Conservation (phyloP, 2,329 filamentous ascomycete genomes). For the Calonectria pseudoturangicola region DNA sequence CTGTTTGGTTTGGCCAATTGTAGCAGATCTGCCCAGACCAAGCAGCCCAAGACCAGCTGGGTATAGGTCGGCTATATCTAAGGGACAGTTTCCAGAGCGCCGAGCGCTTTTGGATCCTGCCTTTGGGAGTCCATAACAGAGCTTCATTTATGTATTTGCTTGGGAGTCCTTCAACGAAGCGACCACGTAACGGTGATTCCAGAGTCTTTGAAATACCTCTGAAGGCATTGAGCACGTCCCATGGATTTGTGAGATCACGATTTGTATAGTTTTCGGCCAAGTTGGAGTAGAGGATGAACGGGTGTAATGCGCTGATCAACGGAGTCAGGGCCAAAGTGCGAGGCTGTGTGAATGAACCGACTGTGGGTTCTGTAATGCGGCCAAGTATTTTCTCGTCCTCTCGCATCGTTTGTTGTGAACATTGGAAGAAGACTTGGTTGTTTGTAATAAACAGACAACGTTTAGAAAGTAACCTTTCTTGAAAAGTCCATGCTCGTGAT, state of each 20-base stretch:
- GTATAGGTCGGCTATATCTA: neutral
- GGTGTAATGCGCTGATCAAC: neutral
- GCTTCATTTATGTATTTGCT: neutral
- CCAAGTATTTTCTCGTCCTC: slow-evolving; percentile 2
- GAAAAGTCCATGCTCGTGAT: neutral
- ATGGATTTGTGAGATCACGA: neutral
- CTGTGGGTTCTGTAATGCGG: neutral
- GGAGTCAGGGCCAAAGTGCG: neutral
- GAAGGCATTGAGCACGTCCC: neutral
- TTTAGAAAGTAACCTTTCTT: neutral
- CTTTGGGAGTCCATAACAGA: neutral
- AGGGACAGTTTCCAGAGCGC: neutral
- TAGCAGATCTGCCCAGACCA: neutral
- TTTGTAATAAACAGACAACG: neutral
- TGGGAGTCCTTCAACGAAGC: neutral
- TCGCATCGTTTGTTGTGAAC: neutral
- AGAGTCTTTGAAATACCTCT: neutral
- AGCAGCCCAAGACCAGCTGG: slow-evolving; percentile 1
- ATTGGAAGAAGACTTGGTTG: neutral
- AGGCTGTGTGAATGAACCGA: neutral
- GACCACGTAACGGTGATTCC: neutral
- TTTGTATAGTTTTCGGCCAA: neutral
- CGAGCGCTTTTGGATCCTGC: neutral
- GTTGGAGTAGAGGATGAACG: neutral
- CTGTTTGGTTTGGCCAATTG: neutral